Base-by-base conservation (phyloP, 371 early-diverging fungal species). In the Mucor velutinosus region DNA sequence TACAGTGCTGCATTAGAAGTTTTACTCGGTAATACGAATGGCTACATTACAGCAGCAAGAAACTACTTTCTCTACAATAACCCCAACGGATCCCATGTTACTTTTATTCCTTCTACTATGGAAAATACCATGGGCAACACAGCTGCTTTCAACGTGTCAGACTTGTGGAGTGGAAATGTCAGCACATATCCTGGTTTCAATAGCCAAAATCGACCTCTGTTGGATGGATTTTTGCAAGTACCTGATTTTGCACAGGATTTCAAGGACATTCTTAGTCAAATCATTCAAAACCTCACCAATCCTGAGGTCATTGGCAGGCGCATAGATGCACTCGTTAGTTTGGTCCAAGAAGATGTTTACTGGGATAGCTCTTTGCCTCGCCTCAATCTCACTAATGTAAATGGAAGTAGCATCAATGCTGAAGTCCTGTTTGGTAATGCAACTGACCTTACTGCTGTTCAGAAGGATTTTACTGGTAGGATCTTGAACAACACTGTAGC, bases 41-140 rank as follows among this genome's bases (percentile, higher is more conserved):
- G 71, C 11, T 75, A 77, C 23, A 32, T 71, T 2, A n/a, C 68
- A 0, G 43, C 60, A 35, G 64, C 59, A 4, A 67, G 71, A 17
- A 79, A 76, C 32, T 79, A 65, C 29, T 73, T 73, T 25, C 21
- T 79, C 6, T 79, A 79, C 15, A 56, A 63, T 25, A 55, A 70
- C 19, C 47, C 21, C 4, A 53, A 53, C 27, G 15, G 27, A 25
- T 53, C 27, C 0, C 23, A 53, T 27, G 4, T 53, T 10, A 27
- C 15, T 27, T 53, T 27, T 14, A 53, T 53, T 7, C 15, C 25
- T 27, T 53, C 27, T 12, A 53, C 25, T 27, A 53, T 53, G 53
- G 53, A 53, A 6, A 53, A 21, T 15, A 23, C 15, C 27, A 53
- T 53, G 25, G 25, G 19, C 4, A 27, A 53, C 11, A 53, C 53